Conservation (phyloP, 139 green algal species). For the Eudorina sp. region DNA sequence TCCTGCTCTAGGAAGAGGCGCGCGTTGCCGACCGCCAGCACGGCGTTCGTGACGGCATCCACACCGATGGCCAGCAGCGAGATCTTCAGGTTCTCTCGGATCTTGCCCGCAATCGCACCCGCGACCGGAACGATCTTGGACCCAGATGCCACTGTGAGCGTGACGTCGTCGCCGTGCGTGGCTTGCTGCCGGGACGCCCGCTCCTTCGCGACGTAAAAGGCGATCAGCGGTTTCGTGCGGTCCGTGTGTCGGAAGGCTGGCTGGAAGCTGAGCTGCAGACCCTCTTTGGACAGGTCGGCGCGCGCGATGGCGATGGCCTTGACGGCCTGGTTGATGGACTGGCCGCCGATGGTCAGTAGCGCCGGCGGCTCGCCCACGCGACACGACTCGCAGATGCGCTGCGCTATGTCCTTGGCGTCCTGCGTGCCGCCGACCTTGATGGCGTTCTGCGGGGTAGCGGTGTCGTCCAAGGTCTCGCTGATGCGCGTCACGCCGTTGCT, state of each 20-base stretch:
- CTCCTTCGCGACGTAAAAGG: slow-evolving; percentile 71
- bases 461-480: slow-evolving; percentile 47
- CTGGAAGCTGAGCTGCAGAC: slow-evolving; percentile 73
- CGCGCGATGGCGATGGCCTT: slow-evolving; percentile 68
- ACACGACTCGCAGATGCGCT: slow-evolving; percentile 30
- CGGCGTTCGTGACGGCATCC: slow-evolving; percentile 72
- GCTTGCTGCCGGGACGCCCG: not conserved
- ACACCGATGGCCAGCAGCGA: slow-evolving; percentile 62
- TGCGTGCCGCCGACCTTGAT: slow-evolving; percentile 52
- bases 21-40: slow-evolving; percentile 73
- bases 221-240: slow-evolving; percentile 68
- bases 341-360: slow-evolving; percentile 71
- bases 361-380: slow-evolving; percentile 57
- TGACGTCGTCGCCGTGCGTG: slow-evolving; percentile 30
- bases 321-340: slow-evolving; percentile 68
- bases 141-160: slow-evolving; percentile 24
- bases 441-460: slow-evolving; percentile 41
- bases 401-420: slow-evolving; percentile 54
- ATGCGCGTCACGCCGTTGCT: not conserved
- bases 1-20: slow-evolving; percentile 71
- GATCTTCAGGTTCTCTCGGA: slow-evolving; percentile 47
- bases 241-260: slow-evolving; percentile 74
- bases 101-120: slow-evolving; percentile 53
- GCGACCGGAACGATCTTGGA: slow-evolving; percentile 50
- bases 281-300: slow-evolving; percentile 47